phyloP scores from a whole-genome alignment of 2,329 filamentous ascomycete species.

The Byssothecium circinans region DNA sequence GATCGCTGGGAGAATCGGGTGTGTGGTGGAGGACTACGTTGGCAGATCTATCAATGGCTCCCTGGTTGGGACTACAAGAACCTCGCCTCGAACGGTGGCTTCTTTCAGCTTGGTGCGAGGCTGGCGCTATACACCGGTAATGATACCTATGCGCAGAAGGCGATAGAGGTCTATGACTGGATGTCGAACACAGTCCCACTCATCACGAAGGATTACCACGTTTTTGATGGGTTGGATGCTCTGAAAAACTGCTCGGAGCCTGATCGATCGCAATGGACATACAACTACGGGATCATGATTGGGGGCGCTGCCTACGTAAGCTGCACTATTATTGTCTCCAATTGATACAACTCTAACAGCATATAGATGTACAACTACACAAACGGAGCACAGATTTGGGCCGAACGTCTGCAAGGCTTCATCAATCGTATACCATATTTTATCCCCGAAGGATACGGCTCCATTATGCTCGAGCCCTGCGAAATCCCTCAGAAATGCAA shows the following conservation, averaged over 20 bases:
- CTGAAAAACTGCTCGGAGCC: conserved; percentile 22
- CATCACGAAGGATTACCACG: conserved; percentile 16
- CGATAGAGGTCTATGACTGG: conserved; percentile 33
- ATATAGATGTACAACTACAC: conserved; percentile 45
- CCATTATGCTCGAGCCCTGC: conserved; percentile 49
- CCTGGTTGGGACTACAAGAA: conserved; percentile 37
- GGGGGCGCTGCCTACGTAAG: conserved; percentile 27
- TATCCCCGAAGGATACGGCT: conserved; percentile 39
- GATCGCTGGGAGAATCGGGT: conserved; percentile 25
- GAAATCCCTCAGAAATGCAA: conserved; percentile 47
- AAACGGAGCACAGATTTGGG: conserved; percentile 40
- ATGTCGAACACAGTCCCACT: conserved; percentile 18
- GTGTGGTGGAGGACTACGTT: conserved; percentile 33
- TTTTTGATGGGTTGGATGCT: conserved; percentile 26
- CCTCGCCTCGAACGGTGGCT: conserved; percentile 34
- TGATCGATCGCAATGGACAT: conserved; percentile 31
- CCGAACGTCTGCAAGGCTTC: conserved; percentile 30
- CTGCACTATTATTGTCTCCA: neutral
- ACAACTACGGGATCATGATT: conserved; percentile 35
- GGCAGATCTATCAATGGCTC: conserved; percentile 35
- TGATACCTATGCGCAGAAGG: conserved; percentile 34
- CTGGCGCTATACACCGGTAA: conserved; percentile 36
- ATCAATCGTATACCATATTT: conserved; percentile 43
- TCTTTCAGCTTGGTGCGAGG: conserved; percentile 36
- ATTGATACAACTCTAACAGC: conserved; percentile 4